Conservation (phyloP, 2,329 filamentous ascomycete species). For the Paraphoma sp. region DNA sequence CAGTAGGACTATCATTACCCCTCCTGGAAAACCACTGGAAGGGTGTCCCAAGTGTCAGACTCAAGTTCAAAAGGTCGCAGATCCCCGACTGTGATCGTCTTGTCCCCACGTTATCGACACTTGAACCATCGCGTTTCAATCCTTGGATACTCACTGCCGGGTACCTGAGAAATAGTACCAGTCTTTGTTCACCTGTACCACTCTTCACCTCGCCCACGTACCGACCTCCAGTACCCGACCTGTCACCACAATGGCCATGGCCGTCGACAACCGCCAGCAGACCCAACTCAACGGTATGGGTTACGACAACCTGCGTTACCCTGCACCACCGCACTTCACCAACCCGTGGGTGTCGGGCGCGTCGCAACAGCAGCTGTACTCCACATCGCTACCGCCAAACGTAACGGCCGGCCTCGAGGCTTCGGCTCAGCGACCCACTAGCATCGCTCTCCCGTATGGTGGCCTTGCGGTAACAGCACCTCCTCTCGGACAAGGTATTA, state of each 20-base stretch:
- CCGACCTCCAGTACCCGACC: background rate
- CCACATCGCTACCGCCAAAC: conserved; percentile 67
- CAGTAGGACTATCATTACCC: conserved; percentile 46
- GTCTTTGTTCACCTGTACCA: conserved; percentile 32
- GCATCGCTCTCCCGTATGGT: conserved; percentile 74
- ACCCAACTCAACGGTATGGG: conserved; percentile 70
- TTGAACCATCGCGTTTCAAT: conserved; percentile 46
- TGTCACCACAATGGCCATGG: conserved; percentile 79
- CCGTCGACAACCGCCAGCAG: conserved; percentile 85
- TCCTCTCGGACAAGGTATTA: conserved; percentile 73
- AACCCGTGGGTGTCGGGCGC: conserved; percentile 80
- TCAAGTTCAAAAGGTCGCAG: conserved; percentile 54
- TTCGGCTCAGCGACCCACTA: conserved; percentile 65
- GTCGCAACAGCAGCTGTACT: conserved; percentile 68
- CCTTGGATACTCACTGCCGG: conserved; percentile 27
- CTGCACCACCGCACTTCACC: conserved; percentile 75
- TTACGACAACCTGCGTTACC: conserved; percentile 82
- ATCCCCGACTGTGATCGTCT: conserved; percentile 57
- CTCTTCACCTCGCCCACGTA: conserved; percentile 1
- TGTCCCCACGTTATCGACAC: conserved; percentile 56
- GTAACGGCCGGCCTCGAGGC: conserved; percentile 46
- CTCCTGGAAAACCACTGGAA: conserved; percentile 38
- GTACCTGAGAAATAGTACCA: conserved; percentile 30
- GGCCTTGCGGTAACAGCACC: conserved; percentile 76
- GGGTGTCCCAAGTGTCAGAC: conserved; percentile 45